Evolutionary conservation across 2,329 filamentous ascomycete genomes (phyloP), one percentile per base, ranked within the genome.

Genomic region (Septoria linicola): DNA sequence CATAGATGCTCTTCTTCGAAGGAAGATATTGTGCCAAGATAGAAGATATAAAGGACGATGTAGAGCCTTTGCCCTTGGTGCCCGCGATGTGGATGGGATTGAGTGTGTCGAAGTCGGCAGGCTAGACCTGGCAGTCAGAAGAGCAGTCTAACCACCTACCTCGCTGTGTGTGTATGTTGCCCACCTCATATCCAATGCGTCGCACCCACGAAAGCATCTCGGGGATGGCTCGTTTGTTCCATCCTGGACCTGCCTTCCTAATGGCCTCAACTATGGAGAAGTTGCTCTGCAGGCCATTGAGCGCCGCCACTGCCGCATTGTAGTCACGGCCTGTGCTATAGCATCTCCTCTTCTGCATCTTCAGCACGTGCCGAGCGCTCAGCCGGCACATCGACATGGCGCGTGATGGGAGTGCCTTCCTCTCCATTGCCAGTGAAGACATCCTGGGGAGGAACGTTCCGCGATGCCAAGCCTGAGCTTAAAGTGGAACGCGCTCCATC

Each of bases 41-140:
- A 2, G 84, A 84, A 11, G 89, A 89, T 16, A 89, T 80, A 68
- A 91, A 92, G 8, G 91, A 87, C 59, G 87, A 89, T 0, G 89
- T 90, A 2, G 88, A 93, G 34, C 91, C 91, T 70, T 96, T 97
- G 54, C 92, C 92, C 69, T 96, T 97, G 3, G 91, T 96, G 10
- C 92, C 92, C 1, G 92, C 88, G 39, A 97, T 83, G 67, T 97
- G 92, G 54, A 97, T 82, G 59, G 78, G 73, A 53, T 80, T 84
- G 55, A 86, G 65, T 8, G 66, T 71, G 57, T 83, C 74, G 60
- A 86, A 77, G 53, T 84, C 81, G 11, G 79, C 76, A 14, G 83
- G 81, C 81, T 85, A 41, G n/a, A 31, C 25, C 36, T 27, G 34
- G 36, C 37, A 34, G 54, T 54, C 51, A 54, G 47, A 51, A 35